Evolutionary conservation across 805 yeast genomes (phyloP).

Genomic region (Ogataea dorogensis): DNA sequence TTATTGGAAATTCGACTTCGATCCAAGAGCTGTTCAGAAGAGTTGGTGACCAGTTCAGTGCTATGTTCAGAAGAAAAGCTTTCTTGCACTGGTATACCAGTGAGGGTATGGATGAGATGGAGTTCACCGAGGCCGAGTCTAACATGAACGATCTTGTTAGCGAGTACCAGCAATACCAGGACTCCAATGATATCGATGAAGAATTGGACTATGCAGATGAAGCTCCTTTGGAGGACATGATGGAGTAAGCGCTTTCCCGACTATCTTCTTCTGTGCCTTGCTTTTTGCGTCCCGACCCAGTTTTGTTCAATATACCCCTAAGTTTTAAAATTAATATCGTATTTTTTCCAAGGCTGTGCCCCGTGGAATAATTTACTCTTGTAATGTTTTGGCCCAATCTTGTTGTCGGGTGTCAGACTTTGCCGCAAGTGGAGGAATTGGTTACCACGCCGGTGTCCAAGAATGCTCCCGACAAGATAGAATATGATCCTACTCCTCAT

Average conservation of each 20-base stretch:
- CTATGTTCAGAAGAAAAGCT: constrained; percentile 92
- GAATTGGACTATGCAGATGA: constrained; percentile 69
- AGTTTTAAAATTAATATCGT: constrained; percentile 7
- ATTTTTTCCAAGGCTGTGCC: constrained; percentile 9
- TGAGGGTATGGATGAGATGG: constrained; percentile 96
- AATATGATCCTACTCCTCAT: constrained; percentile 27
- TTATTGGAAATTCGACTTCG: constrained; percentile 90
- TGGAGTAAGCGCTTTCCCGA: constrained; percentile 26
- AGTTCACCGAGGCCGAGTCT: constrained; percentile 91
- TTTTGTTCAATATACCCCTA: constrained; percentile 13
- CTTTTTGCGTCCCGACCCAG: constrained; percentile 15
- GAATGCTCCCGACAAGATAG: constrained; percentile 7
- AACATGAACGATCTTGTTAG: constrained; percentile 85
- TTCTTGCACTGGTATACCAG: constrained; percentile 95
- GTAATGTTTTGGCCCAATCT: constrained; percentile 35
- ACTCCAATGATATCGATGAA: constrained; percentile 72
- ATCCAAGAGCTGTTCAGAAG: constrained; percentile 89
- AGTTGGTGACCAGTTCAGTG: constrained; percentile 84
- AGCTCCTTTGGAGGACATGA: constrained; percentile 54
- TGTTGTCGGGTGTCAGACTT: constrained; percentile 21
- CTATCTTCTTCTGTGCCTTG: constrained; percentile 16
- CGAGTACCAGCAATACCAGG: constrained; percentile 93
- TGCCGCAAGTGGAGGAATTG: constrained; percentile 30
- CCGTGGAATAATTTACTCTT: background rate
- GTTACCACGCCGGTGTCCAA: constrained; percentile 13